Base-by-base conservation (phyloP, 352 stramenopile species). In the Blastocystis sp. region DNA sequence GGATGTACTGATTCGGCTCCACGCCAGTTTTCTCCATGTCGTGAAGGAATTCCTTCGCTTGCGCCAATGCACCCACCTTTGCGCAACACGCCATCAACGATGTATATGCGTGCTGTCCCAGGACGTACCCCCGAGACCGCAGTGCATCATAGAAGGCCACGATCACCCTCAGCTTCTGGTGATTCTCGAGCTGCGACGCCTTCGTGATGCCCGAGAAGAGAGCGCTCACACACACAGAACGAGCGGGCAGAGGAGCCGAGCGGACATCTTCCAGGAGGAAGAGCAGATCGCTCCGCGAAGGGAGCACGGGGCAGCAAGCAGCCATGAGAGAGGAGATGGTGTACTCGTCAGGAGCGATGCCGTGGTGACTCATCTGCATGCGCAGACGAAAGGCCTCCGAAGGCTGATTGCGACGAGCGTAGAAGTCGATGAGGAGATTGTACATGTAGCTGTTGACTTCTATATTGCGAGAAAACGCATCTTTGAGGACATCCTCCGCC, bases 371-470 rank as follows among this genome's bases (percentile, higher is more conserved):
- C 78, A 89, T 89, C 41, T 89, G 43, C 5, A 30, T n/a, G 39
- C 78, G 54, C 20, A 89, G 47, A 39, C 59, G 78, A 43, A 89
- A 89, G 47, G 78, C 78, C 2, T 89, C 59, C 18, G 45, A 63
- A 0, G 78, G 55, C 13, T 66, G 45, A 18, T 54, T 65, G 34
- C 66, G 63, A n/a, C 78, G 78, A 16, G 63, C 78, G 30, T 76
- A 89, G 45, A 55, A 89, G 39, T 89, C 78, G 43, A 89, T 89
- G 6, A 89, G 45, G 2, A 89, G 66, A 56, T 89, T 89, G 45
- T 64, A 89, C 66, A 89, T 89, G 50, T 89, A 89, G 30, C 63
- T 79, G 55, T 89, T 79, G 18, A 89, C 78, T 26, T 89, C 78
- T 11, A 89, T 53, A 4, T 79, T 30, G n/a, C 43, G 39, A 37